A percentile compares a stretch with the other conserved stretches of the same genome.
These are phyloP conservation scores for Globisporangium mamillatum DNA, from an alignment of 352 stramenopile species.

Conservation along the genomic window DNA sequence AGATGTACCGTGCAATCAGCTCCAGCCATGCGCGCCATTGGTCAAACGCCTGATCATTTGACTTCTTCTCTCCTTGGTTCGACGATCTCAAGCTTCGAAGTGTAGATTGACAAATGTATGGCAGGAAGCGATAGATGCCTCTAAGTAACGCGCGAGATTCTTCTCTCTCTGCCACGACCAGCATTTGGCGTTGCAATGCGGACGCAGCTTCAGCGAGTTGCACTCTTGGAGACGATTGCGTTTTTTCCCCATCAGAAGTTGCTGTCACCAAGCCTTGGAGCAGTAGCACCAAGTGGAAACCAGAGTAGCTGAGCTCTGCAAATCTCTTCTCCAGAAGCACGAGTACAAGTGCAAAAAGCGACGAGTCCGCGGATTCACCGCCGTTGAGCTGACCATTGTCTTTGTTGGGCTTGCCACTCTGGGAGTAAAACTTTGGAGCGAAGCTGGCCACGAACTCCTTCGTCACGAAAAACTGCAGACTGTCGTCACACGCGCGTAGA, in stretches of 20 bases:
- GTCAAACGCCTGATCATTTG: conserved; percentile 15
- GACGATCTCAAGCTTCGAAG: conserved; percentile 36
- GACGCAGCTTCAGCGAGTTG: conserved; percentile 22
- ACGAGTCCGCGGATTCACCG: conserved; percentile 2
- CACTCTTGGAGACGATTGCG: neutral
- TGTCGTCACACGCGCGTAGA: conserved; percentile 47
- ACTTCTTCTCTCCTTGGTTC: conserved; percentile 12
- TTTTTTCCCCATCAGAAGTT: neutral
- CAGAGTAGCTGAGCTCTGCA: conserved; percentile 34
- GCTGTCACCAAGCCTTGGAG: conserved; percentile 30
- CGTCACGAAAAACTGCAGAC: conserved; percentile 63
- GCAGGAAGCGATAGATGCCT: conserved; percentile 48
- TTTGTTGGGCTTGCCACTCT: neutral
- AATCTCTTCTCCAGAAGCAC: conserved; percentile 32
- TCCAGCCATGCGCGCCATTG: conserved; percentile 55
- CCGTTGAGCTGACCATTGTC: neutral
- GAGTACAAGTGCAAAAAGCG: conserved; percentile 20
- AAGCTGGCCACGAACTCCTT: conserved; percentile 38
- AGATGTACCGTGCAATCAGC: conserved; percentile 42
- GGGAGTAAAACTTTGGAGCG: conserved; percentile 19
- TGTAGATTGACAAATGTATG: conserved; percentile 49
- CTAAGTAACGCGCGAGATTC: conserved; percentile 27
- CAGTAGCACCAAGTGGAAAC: conserved; percentile 47
- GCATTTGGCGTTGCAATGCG: conserved; percentile 37
- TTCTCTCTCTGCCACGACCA: conserved; percentile 35